Evolutionary conservation across 2,329 filamentous ascomycete species (phyloP).

Genomic region (Fusarium sp.): DNA sequence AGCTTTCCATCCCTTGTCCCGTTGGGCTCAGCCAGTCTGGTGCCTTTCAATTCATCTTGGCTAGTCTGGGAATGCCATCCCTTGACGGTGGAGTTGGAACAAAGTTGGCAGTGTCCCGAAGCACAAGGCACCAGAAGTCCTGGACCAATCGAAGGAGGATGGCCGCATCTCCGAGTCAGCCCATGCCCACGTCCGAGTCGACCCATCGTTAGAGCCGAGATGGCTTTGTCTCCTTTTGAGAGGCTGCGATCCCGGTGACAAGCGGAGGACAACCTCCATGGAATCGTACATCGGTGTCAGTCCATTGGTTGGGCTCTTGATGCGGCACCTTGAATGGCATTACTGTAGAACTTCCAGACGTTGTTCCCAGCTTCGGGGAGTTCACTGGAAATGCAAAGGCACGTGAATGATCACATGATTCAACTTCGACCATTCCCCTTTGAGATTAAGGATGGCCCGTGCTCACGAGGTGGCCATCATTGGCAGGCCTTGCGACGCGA

Average conservation of each 20-base stretch:
- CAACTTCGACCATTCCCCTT: rapidly evolving
- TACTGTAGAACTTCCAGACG: background rate
- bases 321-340: background rate
- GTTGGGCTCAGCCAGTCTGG: background rate
- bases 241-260: background rate
- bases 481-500: slow-evolving; percentile 18
- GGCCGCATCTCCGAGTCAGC: slow-evolving; percentile 21
- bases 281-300: background rate
- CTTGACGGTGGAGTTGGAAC: slow-evolving; percentile 4
- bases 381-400: background rate
- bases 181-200: slow-evolving; percentile 29
- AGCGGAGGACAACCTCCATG: background rate
- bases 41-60: background rate
- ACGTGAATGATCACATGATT: slow-evolving; percentile 16
- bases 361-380: background rate
- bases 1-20: background rate
- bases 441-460: slow-evolving; percentile 6
- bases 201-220: slow-evolving; percentile 31
- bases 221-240: slow-evolving; percentile 4
- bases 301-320: background rate
- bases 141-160: slow-evolving; percentile 27
- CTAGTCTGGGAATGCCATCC: background rate
- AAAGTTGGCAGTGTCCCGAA: slow-evolving; percentile 25
- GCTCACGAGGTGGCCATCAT: slow-evolving; percentile 4
- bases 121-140: slow-evolving; percentile 18